Evolutionary conservation across 805 yeast species (phyloP).

Genomic region (Clavispora fructus): DNA sequence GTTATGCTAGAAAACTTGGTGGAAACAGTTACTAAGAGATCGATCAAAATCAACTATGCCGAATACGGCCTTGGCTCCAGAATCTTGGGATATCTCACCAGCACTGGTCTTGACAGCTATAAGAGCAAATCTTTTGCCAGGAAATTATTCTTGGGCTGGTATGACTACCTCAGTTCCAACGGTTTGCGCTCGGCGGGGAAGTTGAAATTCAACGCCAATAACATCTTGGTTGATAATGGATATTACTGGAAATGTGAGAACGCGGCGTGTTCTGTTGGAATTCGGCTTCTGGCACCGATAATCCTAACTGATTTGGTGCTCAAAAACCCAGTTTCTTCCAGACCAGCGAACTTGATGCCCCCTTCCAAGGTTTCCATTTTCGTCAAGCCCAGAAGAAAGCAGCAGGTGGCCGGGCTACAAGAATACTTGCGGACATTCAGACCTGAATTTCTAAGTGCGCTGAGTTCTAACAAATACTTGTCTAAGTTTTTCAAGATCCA

Average conservation of each 20-base stretch:
- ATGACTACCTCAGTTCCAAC: slow-evolving; percentile 24
- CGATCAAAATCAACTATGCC: slow-evolving; percentile 35
- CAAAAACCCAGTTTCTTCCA: slow-evolving; percentile 9
- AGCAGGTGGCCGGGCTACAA: slow-evolving; percentile 14
- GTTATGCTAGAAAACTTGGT: slow-evolving; percentile 25
- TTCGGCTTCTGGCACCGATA: slow-evolving; percentile 26
- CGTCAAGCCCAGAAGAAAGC: slow-evolving; percentile 23
- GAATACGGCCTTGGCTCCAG: slow-evolving; percentile 35
- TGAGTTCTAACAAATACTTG: slow-evolving; percentile 20
- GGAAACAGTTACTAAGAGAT: slow-evolving; percentile 28
- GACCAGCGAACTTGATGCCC: slow-evolving; percentile 5
- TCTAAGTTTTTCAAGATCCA: slow-evolving; percentile 28
- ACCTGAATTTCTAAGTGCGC: neutral
- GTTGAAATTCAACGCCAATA: slow-evolving; percentile 36
- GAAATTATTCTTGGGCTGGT: slow-evolving; percentile 36
- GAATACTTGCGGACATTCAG: slow-evolving; percentile 15
- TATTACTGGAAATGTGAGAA: slow-evolving; percentile 30
- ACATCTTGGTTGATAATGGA: slow-evolving; percentile 30
- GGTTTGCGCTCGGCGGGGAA: slow-evolving; percentile 18
- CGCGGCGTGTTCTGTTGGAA: slow-evolving; percentile 28
- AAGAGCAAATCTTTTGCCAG: slow-evolving; percentile 17
- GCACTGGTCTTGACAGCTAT: slow-evolving; percentile 11
- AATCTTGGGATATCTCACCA: slow-evolving; percentile 36
- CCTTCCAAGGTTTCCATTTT: slow-evolving; percentile 22
- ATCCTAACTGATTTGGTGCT: slow-evolving; percentile 33